Base-by-base conservation (phyloP, 805 yeast genomes). In the Pichia eremophila region DNA sequence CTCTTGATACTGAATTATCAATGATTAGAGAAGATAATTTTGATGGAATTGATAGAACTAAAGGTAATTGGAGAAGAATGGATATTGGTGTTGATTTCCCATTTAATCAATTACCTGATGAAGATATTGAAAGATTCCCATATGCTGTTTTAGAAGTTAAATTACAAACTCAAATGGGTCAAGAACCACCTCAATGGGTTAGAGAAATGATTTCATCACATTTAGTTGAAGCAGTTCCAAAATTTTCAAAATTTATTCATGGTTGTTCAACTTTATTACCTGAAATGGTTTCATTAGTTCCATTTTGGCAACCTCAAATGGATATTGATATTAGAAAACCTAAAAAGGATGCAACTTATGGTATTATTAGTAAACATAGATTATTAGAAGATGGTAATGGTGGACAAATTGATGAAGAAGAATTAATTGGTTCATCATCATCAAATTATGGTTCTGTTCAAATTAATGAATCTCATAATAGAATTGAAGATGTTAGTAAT, bases 281-380 rank as follows among this genome's bases (percentile, higher is more conserved):
- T 17, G 91, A 88, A 40, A 78, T 74, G 64, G 88, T 89, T 39
- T 77, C 81, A 45, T 74, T 87, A 54, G 82, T 93, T 61, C 99
- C 99, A 46, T 93, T 87, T 69, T 93, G 99, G 99, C 73, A 81
- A 52, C 96, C 98, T 11, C 99, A 93, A 68, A 93, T 93, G 99
- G 85, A 79, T 55, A 83, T 83, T 42, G 99, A 93, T 63, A 93
- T 93, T 56, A 80, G 95, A 62, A 93, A 93, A 65, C 97, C 97
- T 28, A 79, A 78, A 57, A 62, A 65, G 28, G 71, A 74, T 54
- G 79, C 74, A 51, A 72, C 71, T 52, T 78, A 75, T 55, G 88
- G 88, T 54, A 83, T 85, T 56, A 75, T 78, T 50, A 73, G 84
- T 54, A 67, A 53, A 55, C 58, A 66, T 57, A 57, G 65, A 42